These are phyloP conservation scores for Backusella tuberculispora DNA, from an alignment of 192 early-diverging fungal species.

Conservation along the genomic window DNA sequence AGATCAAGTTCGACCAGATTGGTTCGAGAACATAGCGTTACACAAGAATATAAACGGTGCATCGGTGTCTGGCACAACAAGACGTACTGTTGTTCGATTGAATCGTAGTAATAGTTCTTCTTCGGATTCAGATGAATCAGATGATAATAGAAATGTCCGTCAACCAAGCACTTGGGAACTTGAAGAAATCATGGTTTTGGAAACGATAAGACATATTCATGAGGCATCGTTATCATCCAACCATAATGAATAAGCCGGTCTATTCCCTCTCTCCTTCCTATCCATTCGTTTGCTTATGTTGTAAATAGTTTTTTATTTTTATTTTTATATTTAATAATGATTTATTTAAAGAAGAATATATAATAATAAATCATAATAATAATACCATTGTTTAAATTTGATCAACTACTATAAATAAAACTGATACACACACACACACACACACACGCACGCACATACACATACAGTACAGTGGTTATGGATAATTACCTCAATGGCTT, in stretches of 20 bases:
- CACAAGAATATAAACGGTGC: slow-evolving; percentile 32
- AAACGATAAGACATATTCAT: slow-evolving; percentile 70
- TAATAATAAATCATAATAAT: neutral
- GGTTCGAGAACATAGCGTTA: slow-evolving; percentile 54
- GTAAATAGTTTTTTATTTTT: neutral
- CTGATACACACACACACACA: too few species aligned
- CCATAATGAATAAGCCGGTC: neutral
- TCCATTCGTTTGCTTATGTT: neutral
- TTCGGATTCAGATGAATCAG: slow-evolving; percentile 13
- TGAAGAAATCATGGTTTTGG: slow-evolving; percentile 90
- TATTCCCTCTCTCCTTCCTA: neutral
- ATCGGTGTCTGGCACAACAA: slow-evolving; percentile 25
- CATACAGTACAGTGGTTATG: too few species aligned
- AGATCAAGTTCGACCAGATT: slow-evolving; percentile 77
- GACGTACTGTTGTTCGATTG: slow-evolving; percentile 27
- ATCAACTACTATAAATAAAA: too few species aligned
- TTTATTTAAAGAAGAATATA: neutral
- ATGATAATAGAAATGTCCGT: slow-evolving; percentile 42
- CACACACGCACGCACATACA: too few species aligned
- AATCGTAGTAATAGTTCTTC: too few species aligned
- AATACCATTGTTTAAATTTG: neutral
- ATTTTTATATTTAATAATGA: neutral
- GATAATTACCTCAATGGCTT: too few species aligned
- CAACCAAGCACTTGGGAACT: slow-evolving; percentile 78
- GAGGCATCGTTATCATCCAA: neutral